phyloP scores from a whole-genome alignment of 2,329 filamentous ascomycete species.

The Nemania bipapillata region DNA sequence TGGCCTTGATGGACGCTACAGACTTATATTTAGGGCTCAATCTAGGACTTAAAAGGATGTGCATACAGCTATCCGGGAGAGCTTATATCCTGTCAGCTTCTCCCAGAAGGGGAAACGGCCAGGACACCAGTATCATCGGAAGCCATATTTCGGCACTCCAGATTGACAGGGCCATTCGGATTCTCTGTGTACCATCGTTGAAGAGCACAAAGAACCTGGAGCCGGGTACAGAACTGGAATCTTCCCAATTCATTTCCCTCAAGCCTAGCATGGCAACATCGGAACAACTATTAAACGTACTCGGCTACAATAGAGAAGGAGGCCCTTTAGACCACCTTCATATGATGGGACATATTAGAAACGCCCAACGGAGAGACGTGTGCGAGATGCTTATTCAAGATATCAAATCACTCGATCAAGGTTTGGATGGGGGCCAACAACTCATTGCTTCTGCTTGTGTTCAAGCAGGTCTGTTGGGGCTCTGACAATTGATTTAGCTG shows the following conservation, averaged over 20 bases:
- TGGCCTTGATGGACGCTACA: background rate
- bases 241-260: constrained; percentile 1
- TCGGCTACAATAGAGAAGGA: background rate
- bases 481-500: no score
- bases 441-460: constrained; percentile 27
- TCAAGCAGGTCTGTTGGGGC: background rate
- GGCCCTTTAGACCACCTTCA: background rate
- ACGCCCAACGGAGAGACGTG: background rate
- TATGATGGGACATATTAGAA: no score
- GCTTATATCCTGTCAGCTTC: background rate
- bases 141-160: background rate
- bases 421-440: constrained; percentile 24
- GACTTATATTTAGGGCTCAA: constrained; percentile 3
- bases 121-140: background rate
- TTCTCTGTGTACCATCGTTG: constrained; percentile 6
- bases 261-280: background rate
- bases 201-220: background rate
- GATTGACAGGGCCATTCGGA: background rate
- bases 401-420: constrained; percentile 15
- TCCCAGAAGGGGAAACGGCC: no score
- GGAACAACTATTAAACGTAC: background rate
- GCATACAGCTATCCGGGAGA: background rate
- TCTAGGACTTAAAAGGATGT: background rate
- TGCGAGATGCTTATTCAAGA: constrained; percentile 18
- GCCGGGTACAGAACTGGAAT: background rate